A percentile compares a stretch with the other conserved stretches of the same genome.
These are phyloP conservation scores for Schwanniomyces sp. DNA, from an alignment of 805 yeast species.

Conservation along the genomic window DNA sequence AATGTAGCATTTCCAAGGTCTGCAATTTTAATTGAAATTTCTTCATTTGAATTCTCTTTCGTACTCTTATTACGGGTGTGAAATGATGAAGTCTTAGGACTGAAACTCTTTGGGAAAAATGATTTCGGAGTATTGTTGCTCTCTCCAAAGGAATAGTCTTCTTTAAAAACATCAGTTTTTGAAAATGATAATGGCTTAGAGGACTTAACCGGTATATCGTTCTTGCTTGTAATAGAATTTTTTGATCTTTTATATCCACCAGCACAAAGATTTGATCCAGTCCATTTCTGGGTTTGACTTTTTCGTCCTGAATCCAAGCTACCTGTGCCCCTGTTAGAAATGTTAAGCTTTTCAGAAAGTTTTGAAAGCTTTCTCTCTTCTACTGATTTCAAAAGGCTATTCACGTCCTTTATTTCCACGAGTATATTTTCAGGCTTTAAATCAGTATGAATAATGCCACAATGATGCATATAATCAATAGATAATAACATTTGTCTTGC, in stretches of 20 bases:
- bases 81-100: constrained; percentile 1
- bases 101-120: neutral
- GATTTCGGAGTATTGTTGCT: neutral
- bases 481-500: constrained; percentile 56
- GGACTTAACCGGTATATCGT: constrained; percentile 33
- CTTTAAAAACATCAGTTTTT: constrained; percentile 13
- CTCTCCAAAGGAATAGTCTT: constrained; percentile 6
- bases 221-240: constrained; percentile 8
- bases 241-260: constrained; percentile 10
- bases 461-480: constrained; percentile 56
- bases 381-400: constrained; percentile 45
- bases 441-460: constrained; percentile 41
- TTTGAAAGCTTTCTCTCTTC: constrained; percentile 29
- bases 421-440: constrained; percentile 42
- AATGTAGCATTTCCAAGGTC: constrained; percentile 93
- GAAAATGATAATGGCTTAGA: constrained; percentile 53
- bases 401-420: constrained; percentile 46
- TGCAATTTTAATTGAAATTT: constrained; percentile 65
- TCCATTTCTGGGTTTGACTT: constrained; percentile 9
- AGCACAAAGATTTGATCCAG: constrained; percentile 7
- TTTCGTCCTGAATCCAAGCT: neutral
- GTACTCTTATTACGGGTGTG: neutral
- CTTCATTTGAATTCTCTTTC: neutral
- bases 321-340: neutral
- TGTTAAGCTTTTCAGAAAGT: constrained; percentile 3